Conservation (phyloP, 75 land plant species). For the Gnetum montanum region DNA sequence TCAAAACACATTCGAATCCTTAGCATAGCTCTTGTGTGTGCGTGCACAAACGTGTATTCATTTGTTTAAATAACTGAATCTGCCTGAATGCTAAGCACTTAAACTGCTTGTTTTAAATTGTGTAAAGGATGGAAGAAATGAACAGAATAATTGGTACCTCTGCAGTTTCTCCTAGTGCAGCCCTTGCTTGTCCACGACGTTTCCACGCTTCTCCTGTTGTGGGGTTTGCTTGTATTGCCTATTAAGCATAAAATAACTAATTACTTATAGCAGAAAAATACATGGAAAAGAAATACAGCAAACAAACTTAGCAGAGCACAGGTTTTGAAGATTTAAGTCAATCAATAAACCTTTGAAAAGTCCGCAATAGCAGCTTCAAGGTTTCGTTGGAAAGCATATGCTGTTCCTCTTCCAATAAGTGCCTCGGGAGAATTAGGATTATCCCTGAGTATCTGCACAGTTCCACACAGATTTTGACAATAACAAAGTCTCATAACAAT, state of each 20-base stretch:
- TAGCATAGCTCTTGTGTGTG: no score
- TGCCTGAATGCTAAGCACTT: no score
- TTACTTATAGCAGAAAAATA: no score
- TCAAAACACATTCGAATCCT: no score
- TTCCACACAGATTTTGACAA: neutral
- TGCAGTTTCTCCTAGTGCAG: slow-evolving; percentile 69
- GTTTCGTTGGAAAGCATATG: slow-evolving; percentile 81
- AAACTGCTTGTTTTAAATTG: no score
- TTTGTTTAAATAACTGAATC: no score
- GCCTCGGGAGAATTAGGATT: slow-evolving; percentile 66
- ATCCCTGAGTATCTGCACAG: slow-evolving; percentile 52
- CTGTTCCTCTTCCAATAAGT: slow-evolving; percentile 90
- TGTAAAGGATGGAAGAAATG: no score
- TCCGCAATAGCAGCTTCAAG: slow-evolving; percentile 71
- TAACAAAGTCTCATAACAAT: neutral
- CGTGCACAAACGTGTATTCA: no score
- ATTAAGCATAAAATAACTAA: neutral
- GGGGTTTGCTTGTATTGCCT: slow-evolving; percentile 78
- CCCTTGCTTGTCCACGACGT: slow-evolving; percentile 87
- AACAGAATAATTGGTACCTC: slow-evolving; percentile 46
- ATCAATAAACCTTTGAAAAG: slow-evolving; percentile 62
- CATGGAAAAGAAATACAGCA: no score
- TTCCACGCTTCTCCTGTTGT: slow-evolving; percentile 88
- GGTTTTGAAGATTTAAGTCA: no score
- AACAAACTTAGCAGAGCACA: no score